Base-by-base conservation (phyloP, 1,284 basidiomycete genomes). In the Moesziomyces aphidis region DNA sequence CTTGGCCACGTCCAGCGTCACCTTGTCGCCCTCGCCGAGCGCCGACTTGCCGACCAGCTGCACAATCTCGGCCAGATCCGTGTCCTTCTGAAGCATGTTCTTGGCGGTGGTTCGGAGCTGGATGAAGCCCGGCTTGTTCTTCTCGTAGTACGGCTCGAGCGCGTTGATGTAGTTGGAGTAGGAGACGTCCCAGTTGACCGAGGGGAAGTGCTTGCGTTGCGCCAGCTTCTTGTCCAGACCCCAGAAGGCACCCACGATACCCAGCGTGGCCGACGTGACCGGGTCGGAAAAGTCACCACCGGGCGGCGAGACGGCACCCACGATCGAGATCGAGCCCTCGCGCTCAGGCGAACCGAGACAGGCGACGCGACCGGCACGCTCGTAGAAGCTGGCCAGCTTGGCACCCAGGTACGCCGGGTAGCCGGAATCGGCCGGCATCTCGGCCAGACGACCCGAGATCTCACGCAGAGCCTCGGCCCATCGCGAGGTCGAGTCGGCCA, bases 261-360 rank as follows among this genome's bases (percentile, higher is more conserved):
- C 91, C 57, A 99, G 92, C 2, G 97, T 99, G 42, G 96, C 92
- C 50, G 94, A 91, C 6, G 97, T 99, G 76, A 99, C 97, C 36
- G 97, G 97, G 86, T 99, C 97, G 15, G 97, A 98, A 87, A 98
- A 98, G 85, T 99, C 97, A 87, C 96, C 96, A 87, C 97, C 96
- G 54, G 97, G 96, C 66, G 96, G 96, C 13, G 95, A 97, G 24
- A 99, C 96, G 77, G 97, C 97, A 86, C 97, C 97, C 78, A 99
- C 95, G 79, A 99, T 98, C 17, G 95, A 97, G 23, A 99, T 95
- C 5, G 95, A 95, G 54, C 97, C 97, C 65, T 92, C 88, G 78
- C 97, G 89, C 56, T 89, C 88, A 11, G 97, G 97, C 79, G 91
- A 93, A 61, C 97, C 97, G 59, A 99, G 86, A 86, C 94, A 96